Evolutionary conservation across 1,139 yeast species (phyloP).

Genomic region (Lodderomyces jiufengensis): DNA sequence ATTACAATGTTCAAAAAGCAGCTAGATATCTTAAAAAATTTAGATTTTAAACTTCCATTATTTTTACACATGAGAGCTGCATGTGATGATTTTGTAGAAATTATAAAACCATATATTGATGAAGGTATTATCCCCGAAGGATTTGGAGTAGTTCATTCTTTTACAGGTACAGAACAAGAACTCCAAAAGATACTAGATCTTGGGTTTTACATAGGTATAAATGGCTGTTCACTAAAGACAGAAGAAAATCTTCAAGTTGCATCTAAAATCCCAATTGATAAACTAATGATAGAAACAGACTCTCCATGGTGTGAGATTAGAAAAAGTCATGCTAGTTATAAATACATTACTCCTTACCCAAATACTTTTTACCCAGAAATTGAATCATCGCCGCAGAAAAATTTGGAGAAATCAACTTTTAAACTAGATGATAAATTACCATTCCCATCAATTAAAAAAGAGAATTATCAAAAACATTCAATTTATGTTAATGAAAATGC

Average conservation of each 20-base stretch:
- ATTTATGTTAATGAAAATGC: conserved; percentile 19
- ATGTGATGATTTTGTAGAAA: conserved; percentile 70
- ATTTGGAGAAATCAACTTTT: conserved; percentile 6
- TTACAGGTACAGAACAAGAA: conserved; percentile 79
- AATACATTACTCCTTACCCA: conserved; percentile 51
- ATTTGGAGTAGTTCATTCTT: conserved; percentile 86
- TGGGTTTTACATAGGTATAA: conserved; percentile 75
- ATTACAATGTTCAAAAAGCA: conserved; percentile 65
- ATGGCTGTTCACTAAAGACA: conserved; percentile 88
- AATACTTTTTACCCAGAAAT: conserved; percentile 51
- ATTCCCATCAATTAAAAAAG: conserved; percentile 62
- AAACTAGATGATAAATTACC: conserved; percentile 50
- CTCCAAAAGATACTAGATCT: conserved; percentile 46
- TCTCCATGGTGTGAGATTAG: conserved; percentile 98
- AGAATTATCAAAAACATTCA: conserved; percentile 44
- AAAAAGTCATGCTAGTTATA: conserved; percentile 73
- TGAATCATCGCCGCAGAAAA: background rate
- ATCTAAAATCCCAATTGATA: conserved; percentile 59
- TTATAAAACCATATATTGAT: conserved; percentile 54
- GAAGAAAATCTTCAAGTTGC: conserved; percentile 71
- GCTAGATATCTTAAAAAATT: conserved; percentile 53
- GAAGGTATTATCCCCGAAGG: conserved; percentile 33
- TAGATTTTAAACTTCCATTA: conserved; percentile 55
- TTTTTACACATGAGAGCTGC: conserved; percentile 89
- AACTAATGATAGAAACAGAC: conserved; percentile 84